Evolutionary conservation across 2,329 filamentous ascomycete species (phyloP).

Genomic region (Phyllosticta citribraziliensis): DNA sequence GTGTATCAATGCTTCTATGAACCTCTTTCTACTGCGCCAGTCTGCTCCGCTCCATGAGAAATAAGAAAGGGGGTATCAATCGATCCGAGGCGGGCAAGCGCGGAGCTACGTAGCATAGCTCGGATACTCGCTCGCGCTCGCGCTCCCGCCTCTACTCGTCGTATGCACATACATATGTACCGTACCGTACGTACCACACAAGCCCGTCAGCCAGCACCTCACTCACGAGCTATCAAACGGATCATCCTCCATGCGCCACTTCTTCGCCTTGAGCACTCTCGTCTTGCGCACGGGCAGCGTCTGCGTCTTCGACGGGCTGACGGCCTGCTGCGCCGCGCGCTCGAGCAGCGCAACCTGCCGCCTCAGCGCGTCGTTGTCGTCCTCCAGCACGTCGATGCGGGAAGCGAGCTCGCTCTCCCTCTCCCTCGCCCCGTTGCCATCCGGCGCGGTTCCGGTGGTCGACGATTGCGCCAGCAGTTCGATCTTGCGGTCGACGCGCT

Average conservation of each 20-base stretch:
- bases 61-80: no score
- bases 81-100: no score
- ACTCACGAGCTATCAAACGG: constrained; percentile 2
- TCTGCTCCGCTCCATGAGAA: no score
- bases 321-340: constrained; percentile 25
- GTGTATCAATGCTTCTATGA: no score
- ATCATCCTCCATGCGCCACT: constrained; percentile 25
- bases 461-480: constrained; percentile 50
- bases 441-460: constrained; percentile 26
- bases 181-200: no score
- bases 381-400: constrained; percentile 30
- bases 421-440: constrained; percentile 26
- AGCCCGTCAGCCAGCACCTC: neutral
- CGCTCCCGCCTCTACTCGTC: no score
- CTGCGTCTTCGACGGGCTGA: constrained; percentile 7
- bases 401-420: constrained; percentile 26
- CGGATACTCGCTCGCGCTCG: no score
- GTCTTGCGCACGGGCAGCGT: constrained; percentile 25
- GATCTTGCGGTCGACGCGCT: constrained; percentile 80
- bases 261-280: constrained; percentile 39
- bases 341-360: constrained; percentile 31
- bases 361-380: constrained; percentile 36
- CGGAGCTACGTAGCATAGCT: no score
- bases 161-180: no score
- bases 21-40: no score